These are phyloP conservation scores for Neurospora tetrasperma DNA, from an alignment of 495 filamentous ascomycete genomes.

Conservation along the genomic window DNA sequence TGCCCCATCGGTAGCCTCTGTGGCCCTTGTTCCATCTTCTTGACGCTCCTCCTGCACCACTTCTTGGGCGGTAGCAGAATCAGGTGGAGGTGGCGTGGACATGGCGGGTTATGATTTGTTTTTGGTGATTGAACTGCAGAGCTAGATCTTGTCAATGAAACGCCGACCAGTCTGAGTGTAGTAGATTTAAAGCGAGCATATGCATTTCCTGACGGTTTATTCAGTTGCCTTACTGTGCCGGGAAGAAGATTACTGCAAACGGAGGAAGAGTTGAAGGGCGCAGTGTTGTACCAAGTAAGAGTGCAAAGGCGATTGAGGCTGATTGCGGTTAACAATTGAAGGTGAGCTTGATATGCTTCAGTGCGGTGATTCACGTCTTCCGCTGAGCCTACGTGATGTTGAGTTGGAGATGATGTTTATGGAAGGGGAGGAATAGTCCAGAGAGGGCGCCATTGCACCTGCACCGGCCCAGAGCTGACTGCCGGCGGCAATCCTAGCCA, in stretches of 20 bases:
- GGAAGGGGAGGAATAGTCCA: background rate
- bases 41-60: background rate
- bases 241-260: background rate
- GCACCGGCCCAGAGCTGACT: background rate
- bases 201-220: background rate
- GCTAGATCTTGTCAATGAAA: background rate
- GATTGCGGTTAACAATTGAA: background rate
- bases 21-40: background rate
- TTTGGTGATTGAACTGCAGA: background rate
- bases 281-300: background rate
- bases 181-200: background rate
- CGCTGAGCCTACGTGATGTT: background rate
- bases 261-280: background rate
- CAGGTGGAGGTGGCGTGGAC: background rate
- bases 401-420: background rate
- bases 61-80: background rate
- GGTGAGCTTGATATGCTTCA: background rate
- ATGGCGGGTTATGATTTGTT: background rate
- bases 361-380: background rate
- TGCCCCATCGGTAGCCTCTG: background rate
- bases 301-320: background rate
- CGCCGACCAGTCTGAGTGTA: background rate
- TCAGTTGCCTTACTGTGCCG: constrained; percentile 1
- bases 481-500: background rate
- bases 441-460: background rate